These are phyloP conservation scores for Oldenlandia corymbosa DNA, from an alignment of 257 asterid genomes.

Conservation along the genomic window DNA sequence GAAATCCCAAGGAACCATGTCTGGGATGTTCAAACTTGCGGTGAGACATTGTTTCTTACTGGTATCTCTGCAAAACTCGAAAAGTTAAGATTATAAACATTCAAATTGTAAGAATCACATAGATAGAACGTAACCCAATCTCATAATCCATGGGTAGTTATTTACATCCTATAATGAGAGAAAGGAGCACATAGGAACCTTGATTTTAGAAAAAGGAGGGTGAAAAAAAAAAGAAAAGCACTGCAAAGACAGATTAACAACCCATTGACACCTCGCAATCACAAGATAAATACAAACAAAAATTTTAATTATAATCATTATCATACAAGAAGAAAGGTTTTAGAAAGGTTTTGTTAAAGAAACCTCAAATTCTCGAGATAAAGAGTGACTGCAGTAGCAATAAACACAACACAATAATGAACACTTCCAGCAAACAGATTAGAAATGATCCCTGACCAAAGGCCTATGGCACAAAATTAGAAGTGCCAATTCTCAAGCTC, in stretches of 20 bases:
- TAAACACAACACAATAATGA: slow-evolving; percentile 8
- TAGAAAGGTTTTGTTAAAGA: background rate
- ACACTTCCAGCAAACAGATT: slow-evolving; percentile 30
- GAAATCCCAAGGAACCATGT: slow-evolving; percentile 86
- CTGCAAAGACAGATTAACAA: background rate
- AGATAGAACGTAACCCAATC: background rate
- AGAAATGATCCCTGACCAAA: slow-evolving; percentile 72
- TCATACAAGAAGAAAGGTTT: too few species aligned
- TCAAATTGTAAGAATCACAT: background rate
- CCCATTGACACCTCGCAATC: background rate
- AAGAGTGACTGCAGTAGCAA: background rate
- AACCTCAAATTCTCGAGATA: background rate
- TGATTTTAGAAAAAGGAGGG: too few species aligned
- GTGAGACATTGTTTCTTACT: slow-evolving; percentile 54
- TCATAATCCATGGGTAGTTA: too few species aligned
- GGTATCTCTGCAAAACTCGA: slow-evolving; percentile 38
- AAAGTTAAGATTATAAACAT: slow-evolving; percentile 1
- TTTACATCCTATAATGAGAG: too few species aligned
- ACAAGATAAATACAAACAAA: background rate
- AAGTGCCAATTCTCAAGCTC: slow-evolving; percentile 77
- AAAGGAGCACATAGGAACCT: too few species aligned
- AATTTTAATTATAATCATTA: too few species aligned
- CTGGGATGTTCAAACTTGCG: slow-evolving; percentile 95
- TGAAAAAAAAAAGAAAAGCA: background rate
- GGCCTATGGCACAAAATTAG: slow-evolving; percentile 71